Evolutionary conservation across 2,329 filamentous ascomycete genomes (phyloP), one percentile per base, ranked within the genome.

Genomic region (Diplodia seriata): DNA sequence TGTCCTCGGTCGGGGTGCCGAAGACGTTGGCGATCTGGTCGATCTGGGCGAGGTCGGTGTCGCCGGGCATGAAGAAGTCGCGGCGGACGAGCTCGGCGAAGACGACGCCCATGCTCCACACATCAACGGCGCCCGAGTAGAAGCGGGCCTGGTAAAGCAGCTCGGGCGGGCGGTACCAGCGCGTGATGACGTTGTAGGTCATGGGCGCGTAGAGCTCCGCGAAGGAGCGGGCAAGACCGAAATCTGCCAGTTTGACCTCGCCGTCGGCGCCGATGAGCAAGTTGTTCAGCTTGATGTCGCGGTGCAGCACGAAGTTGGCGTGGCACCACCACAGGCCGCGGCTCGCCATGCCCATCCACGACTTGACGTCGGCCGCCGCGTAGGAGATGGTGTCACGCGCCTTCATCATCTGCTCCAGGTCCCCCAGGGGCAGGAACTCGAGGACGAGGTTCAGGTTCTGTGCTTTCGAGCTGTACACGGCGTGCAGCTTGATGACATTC

Each of bases 241-340:
- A 99, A 90, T 99, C 95, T 43, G 94, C 95, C 62, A 99, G 87
- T 79, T 98, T 98, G 76, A 99, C 89, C 75, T 94, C 92, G 59
- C 95, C 94, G 76, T 97, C 92, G 51, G 92, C 91, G 26, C 93
- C 93, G 74, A 99, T 97, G 69, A 99, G 85, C 80, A 98, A 83
- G 82, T 99, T 99, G 86, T 98, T 98, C 57, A 94, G 94, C 81
- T 99, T 99, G 84, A 99, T 98, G 83, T 99, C 95, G 73, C 95
- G 92, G 81, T 99, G 95, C 36, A 99, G 85, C 20, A 99, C 88
- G 74, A 91, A 94, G 78, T 95, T 96, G 77, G 94, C 92, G 80
- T 99, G 95, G 80, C 95, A 98, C 84, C 97, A 99, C 90, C 93
- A 97, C 33, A 98, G 89, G 31, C 91, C 95, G 51, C 94, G 89